phyloP scores from a whole-genome alignment of 1,284 basidiomycete species.

The Cutaneotrichosporon cyanovorans region DNA sequence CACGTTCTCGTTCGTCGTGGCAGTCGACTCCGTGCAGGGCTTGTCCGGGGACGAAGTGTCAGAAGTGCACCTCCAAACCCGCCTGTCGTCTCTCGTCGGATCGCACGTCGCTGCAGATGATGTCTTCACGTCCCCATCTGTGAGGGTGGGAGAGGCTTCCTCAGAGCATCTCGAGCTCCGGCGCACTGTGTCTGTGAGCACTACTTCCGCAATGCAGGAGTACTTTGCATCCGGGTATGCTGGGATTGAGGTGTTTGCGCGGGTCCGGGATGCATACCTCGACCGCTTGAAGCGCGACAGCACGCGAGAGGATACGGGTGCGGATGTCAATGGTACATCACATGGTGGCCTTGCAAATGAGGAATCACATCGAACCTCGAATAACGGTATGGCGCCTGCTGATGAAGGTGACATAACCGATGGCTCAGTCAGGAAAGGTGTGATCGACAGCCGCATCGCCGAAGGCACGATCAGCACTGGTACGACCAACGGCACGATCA shows the following conservation, averaged over 20 bases:
- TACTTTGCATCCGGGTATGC: conserved; percentile 69
- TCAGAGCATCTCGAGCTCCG: conserved; percentile 71
- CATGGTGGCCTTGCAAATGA: too few relatives aligned
- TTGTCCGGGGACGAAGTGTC: conserved; percentile 76
- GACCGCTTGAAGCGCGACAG: conserved; percentile 78
- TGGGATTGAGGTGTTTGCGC: conserved; percentile 80
- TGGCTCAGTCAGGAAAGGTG: neutral
- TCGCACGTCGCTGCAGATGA: conserved; percentile 64
- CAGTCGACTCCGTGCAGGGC: conserved; percentile 76
- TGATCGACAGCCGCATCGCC: too few relatives aligned
- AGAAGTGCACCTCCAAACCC: conserved; percentile 72
- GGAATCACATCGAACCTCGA: too few relatives aligned
- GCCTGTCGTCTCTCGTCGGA: conserved; percentile 72
- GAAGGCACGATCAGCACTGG: too few relatives aligned
- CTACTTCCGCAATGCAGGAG: conserved; percentile 63
- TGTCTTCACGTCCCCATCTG: conserved; percentile 63
- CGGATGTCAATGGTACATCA: conserved; percentile 83
- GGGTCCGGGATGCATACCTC: conserved; percentile 68
- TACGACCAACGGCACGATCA: too few relatives aligned
- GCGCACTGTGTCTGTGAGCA: conserved; percentile 67
- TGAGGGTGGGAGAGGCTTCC: conserved; percentile 66
- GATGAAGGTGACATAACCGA: too few relatives aligned
- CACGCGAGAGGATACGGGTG: too few relatives aligned
- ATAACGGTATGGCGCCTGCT: too few relatives aligned
- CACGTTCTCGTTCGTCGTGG: conserved; percentile 72